Percentiles rank a stretch among this genome's conserved stretches.
These are phyloP conservation scores for Blumeria hordei DNA, from an alignment of 2,329 filamentous ascomycete species.

Conservation along the genomic window DNA sequence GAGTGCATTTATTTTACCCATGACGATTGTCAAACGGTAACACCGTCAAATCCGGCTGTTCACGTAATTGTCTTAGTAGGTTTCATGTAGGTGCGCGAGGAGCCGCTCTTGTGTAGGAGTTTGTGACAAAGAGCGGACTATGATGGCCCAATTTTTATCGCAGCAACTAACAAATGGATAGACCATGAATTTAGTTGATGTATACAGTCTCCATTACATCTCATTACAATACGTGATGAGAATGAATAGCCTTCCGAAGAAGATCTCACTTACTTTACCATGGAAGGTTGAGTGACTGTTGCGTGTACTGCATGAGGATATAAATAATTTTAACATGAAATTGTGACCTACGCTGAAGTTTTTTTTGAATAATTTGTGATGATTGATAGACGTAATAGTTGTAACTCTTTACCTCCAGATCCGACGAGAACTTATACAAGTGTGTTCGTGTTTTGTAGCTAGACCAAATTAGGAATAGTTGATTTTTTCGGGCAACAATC, in stretches of 20 bases:
- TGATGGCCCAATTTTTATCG: conserved; percentile 26
- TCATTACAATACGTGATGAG: conserved; percentile 23
- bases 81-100: conserved; percentile 24
- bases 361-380: background rate
- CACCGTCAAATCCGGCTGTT: too few relatives aligned
- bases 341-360: background rate
- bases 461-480: background rate
- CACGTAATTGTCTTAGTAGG: too few relatives aligned
- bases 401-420: background rate
- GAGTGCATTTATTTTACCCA: too few relatives aligned
- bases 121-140: conserved; percentile 25
- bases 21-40: too few relatives aligned
- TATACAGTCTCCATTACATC: conserved; percentile 18
- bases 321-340: background rate
- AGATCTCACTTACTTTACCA: conserved; percentile 20
- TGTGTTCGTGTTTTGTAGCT: background rate
- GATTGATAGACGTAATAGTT: background rate
- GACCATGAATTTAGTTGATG: conserved; percentile 14
- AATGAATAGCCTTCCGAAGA: conserved; percentile 19
- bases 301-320: conserved; percentile 11
- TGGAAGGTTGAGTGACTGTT: conserved; percentile 22
- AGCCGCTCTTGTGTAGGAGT: conserved; percentile 23
- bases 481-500: background rate
- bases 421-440: background rate
- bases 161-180: conserved; percentile 19